phyloP scores from a whole-genome alignment of 2,329 filamentous ascomycete genomes.

The Colletotrichum euphorbiae region DNA sequence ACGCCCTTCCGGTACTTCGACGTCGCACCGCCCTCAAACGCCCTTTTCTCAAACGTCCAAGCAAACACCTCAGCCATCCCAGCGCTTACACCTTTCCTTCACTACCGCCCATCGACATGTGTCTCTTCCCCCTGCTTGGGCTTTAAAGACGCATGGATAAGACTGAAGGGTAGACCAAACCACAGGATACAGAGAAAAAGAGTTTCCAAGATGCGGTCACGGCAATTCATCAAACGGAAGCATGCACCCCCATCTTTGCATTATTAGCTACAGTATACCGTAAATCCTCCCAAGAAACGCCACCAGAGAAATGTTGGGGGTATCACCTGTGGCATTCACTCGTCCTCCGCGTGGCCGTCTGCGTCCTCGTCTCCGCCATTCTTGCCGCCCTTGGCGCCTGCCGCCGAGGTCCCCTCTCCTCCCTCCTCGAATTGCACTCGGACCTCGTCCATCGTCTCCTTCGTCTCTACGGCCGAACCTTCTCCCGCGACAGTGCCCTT shows the following conservation, averaged over 20 bases:
- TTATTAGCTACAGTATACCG: conserved; percentile 17
- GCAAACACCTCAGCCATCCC: not conserved
- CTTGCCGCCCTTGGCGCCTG: not conserved
- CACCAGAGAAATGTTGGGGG: conserved; percentile 9
- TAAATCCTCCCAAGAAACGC: conserved; percentile 10
- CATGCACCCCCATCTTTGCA: not conserved
- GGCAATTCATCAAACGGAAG: not conserved
- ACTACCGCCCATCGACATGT: no score
- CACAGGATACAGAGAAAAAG: no score
- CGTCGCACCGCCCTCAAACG: conserved; percentile 9
- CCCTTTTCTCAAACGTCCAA: conserved; percentile 10
- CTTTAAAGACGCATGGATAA: no score
- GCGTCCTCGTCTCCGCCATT: not conserved
- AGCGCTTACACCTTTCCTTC: not conserved
- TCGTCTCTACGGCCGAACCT: conserved; percentile 2
- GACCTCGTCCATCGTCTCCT: conserved; percentile 39
- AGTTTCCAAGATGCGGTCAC: not conserved
- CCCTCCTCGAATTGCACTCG: conserved; percentile 34
- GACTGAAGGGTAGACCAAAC: no score
- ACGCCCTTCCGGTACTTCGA: not conserved
- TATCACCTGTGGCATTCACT: conserved; percentile 28
- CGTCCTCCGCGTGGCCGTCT: conserved; percentile 15
- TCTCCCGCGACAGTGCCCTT: conserved; percentile 43
- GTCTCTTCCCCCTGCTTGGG: not conserved
- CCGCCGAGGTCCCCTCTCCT: not conserved